Conservation (phyloP, 345 rosid species). For the Salix viminalis region DNA sequence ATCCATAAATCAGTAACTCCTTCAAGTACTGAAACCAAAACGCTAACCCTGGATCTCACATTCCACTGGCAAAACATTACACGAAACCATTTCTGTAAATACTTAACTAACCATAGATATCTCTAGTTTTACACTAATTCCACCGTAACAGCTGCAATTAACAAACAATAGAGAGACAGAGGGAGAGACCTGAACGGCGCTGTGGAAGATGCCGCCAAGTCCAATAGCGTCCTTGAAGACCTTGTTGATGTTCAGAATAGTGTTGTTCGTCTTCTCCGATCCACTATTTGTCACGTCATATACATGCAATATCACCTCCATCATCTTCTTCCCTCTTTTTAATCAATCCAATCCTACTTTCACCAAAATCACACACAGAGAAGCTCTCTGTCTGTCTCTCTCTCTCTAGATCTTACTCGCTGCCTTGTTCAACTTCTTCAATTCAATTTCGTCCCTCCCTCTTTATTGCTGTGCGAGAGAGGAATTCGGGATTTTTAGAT, state of each 20-base stretch:
- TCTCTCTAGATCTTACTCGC: background rate
- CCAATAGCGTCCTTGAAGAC: conserved; percentile 95
- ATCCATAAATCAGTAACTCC: background rate
- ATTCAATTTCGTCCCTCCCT: background rate
- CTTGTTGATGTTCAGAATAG: conserved; percentile 83
- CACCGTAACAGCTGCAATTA: background rate
- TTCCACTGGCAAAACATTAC: background rate
- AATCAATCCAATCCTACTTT: conserved; percentile 8
- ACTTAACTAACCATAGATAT: background rate
- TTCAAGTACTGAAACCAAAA: background rate
- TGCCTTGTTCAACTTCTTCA: background rate
- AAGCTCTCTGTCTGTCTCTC: background rate
- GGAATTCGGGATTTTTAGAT: background rate
- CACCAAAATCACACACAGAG: conserved; percentile 8
- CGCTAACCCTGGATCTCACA: conserved; percentile 24
- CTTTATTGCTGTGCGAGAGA: background rate
- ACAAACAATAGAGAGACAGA: conserved; percentile 3
- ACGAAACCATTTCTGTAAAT: background rate
- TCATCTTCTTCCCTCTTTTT: conserved; percentile 34
- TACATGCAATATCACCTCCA: conserved; percentile 77
- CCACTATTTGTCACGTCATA: conserved; percentile 96
- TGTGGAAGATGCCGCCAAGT: conserved; percentile 95
- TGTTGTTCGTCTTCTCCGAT: conserved; percentile 91
- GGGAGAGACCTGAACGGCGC: conserved; percentile 76
- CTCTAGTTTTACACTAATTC: background rate